Evolutionary conservation across 2,329 filamentous ascomycete species (phyloP).

Genomic region (Penicillium digitatum): DNA sequence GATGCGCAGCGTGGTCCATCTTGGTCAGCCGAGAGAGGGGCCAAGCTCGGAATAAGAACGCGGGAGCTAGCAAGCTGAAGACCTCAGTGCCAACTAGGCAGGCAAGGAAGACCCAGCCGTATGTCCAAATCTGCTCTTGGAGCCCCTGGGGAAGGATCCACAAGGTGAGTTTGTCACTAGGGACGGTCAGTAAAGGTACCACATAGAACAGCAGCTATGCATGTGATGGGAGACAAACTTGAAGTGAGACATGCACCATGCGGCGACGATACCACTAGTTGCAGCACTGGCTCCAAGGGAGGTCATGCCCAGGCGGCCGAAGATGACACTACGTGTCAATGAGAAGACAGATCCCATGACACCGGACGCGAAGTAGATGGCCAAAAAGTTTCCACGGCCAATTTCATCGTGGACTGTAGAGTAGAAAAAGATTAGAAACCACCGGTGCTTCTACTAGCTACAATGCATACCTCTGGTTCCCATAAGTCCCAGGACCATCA

Average conservation of each 20-base stretch:
- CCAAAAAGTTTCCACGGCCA: slow-evolving; percentile 54
- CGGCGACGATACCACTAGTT: slow-evolving; percentile 48
- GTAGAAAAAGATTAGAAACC: not conserved
- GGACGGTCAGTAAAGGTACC: not conserved
- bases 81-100: slow-evolving; percentile 38
- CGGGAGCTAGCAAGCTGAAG: slow-evolving; percentile 29
- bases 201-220: not conserved
- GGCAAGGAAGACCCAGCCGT: slow-evolving; percentile 37
- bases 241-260: slow-evolving; percentile 48
- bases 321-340: slow-evolving; percentile 44
- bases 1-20: slow-evolving; percentile 43
- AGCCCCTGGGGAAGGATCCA: slow-evolving; percentile 40
- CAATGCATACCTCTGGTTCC: slow-evolving; percentile 45
- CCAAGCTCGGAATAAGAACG: slow-evolving; percentile 18
- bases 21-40: slow-evolving; percentile 28
- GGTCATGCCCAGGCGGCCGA: slow-evolving; percentile 43
- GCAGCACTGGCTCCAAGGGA: slow-evolving; percentile 52
- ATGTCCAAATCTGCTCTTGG: slow-evolving; percentile 42
- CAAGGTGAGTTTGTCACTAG: slow-evolving; percentile 41
- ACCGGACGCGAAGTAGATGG: slow-evolving; percentile 50
- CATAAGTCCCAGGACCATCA: slow-evolving; percentile 53
- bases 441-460: not conserved
- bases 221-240: slow-evolving; percentile 33
- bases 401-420: slow-evolving; percentile 40
- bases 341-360: slow-evolving; percentile 47